Base-by-base conservation (phyloP, 495 filamentous ascomycete genomes). In the Bathelium albidoporum region DNA sequence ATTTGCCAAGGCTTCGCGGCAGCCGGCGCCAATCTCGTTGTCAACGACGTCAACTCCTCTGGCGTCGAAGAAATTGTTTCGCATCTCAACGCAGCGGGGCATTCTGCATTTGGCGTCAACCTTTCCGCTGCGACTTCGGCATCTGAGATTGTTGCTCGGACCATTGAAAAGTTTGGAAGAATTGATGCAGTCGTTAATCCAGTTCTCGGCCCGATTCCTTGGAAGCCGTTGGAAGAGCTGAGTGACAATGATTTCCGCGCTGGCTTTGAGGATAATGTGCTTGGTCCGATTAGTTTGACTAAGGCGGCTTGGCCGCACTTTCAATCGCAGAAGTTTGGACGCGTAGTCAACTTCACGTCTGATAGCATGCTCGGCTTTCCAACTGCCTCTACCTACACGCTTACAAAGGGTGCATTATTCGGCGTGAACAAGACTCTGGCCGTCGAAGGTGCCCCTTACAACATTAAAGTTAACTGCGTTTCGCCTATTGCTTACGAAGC, bases 11-110 rank as follows among this genome's bases (percentile, higher is more conserved):
- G 73, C 39, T 77, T 75, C 65, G 73, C 79, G 28, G 68, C 68
- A 0, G 74, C 71, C 1, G 77, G 77, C n/a, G 76, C 76, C 60
- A 75, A 76, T 60, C 76, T 80, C 12, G 73, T 72, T 58, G 63
- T 79, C 59, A 77, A 77, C 70, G 79, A 81, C 61, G 68, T 81
- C 62, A 76, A 81, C 10, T 5, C 44, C 5, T 12, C 16, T 5
- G 44, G 5, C n/a, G n/a, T 41, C 10, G 10, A 49, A 16, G 44
- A 49, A 12, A 12, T 49, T 20, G 1, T 20, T 0, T 12, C 10
- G 14, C 22, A 12, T 5, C 44, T 49, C 44, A 49, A 12, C 5
- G 16, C 44, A 5, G 44, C 10, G 5, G 44, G 44, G 0, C 44
- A 49, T 20, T 16, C 44, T 20, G 44, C 18, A 5, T 5, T 49